Evolutionary conservation across 2,329 filamentous ascomycete genomes (phyloP).

Genomic region (Huntiella decipiens): DNA sequence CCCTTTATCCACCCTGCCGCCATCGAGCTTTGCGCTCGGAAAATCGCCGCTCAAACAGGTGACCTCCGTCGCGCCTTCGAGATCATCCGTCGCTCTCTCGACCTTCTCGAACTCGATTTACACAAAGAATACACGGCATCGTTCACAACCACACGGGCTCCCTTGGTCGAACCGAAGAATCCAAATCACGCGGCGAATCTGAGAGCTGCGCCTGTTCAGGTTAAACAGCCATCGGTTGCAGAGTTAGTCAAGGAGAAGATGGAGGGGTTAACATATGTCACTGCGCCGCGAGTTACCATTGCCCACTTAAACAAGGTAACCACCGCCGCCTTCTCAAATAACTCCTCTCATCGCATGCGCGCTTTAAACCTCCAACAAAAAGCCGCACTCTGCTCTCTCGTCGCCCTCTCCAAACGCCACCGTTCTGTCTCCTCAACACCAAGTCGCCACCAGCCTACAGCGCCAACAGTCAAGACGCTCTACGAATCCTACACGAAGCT

Average conservation of each 20-base stretch:
- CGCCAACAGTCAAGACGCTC: constrained; percentile 65
- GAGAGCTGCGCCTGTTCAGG: constrained; percentile 12
- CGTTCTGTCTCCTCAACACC: constrained; percentile 32
- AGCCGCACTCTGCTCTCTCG: constrained; percentile 73
- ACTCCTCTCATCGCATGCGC: constrained; percentile 65
- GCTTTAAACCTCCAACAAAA: constrained; percentile 91
- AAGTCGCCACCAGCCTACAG: constrained; percentile 37
- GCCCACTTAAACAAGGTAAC: constrained; percentile 84
- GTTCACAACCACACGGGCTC: constrained; percentile 52
- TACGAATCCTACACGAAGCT: constrained; percentile 69
- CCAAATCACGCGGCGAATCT: constrained; percentile 5
- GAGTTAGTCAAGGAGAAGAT: constrained; percentile 35
- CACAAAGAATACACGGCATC: constrained; percentile 49
- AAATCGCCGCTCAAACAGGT: constrained; percentile 83
- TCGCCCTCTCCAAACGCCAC: constrained; percentile 66
- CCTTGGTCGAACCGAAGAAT: constrained; percentile 65
- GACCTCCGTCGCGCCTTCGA: constrained; percentile 92
- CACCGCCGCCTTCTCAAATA: constrained; percentile 74
- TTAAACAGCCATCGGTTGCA: constrained; percentile 23
- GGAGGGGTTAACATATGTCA: constrained; percentile 48
- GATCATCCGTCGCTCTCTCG: constrained; percentile 74
- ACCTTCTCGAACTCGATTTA: constrained; percentile 74
- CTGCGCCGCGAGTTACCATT: constrained; percentile 74
- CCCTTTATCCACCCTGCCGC: constrained; percentile 89
- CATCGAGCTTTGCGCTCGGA: constrained; percentile 84